These are phyloP conservation scores for Apiospora arundinis DNA, from an alignment of 2,329 filamentous ascomycete genomes.

Conservation along the genomic window DNA sequence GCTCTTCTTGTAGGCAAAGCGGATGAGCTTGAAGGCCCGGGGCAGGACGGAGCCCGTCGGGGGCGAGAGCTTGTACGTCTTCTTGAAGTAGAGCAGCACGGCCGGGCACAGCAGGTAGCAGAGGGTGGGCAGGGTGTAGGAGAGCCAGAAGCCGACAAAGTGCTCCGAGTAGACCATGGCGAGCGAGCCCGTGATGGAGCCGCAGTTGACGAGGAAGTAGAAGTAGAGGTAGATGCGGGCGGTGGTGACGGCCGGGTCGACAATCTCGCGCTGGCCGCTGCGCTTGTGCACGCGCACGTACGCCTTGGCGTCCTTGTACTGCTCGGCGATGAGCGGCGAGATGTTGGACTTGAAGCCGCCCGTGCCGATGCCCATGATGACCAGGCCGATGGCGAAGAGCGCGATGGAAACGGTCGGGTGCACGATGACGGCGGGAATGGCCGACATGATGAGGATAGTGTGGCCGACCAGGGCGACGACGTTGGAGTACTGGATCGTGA, in stretches of 20 bases:
- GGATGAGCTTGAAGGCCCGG: slow-evolving; percentile 64
- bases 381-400: slow-evolving; percentile 67
- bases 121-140: slow-evolving; percentile 48
- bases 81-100: slow-evolving; percentile 62
- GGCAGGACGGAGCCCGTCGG: slow-evolving; percentile 70
- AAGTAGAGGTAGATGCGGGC: slow-evolving; percentile 72
- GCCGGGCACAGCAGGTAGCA: slow-evolving; percentile 65
- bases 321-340: slow-evolving; percentile 73
- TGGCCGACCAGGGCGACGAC: slow-evolving; percentile 59
- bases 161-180: slow-evolving; percentile 64
- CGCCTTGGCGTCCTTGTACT: slow-evolving; percentile 66
- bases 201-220: slow-evolving; percentile 57
- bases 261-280: slow-evolving; percentile 70
- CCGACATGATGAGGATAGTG: slow-evolving; percentile 63
- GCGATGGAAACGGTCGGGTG: slow-evolving; percentile 61
- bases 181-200: slow-evolving; percentile 55
- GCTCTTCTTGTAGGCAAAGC: slow-evolving; percentile 48
- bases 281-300: slow-evolving; percentile 57
- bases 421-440: slow-evolving; percentile 62
- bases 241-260: slow-evolving; percentile 72
- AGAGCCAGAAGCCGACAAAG: slow-evolving; percentile 67
- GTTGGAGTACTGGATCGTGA: slow-evolving; percentile 62
- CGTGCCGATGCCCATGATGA: slow-evolving; percentile 64
- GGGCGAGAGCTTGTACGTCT: slow-evolving; percentile 60
- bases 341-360: slow-evolving; percentile 81